Conservation (phyloP, 257 asterid genomes). For the Buddleja alternifolia region DNA sequence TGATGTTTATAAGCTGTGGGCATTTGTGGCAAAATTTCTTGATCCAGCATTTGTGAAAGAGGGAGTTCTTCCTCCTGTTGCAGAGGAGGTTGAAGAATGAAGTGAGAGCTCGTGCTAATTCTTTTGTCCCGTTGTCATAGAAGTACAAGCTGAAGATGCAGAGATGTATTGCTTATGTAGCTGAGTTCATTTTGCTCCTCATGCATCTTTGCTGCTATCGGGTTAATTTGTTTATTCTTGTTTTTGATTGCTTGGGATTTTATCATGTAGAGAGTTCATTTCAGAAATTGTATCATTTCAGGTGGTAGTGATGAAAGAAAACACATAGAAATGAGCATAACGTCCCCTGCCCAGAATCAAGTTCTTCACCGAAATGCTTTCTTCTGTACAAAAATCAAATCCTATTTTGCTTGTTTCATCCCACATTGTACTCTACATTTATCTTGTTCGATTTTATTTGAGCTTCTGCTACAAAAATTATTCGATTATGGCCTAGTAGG, state of each 20-base stretch:
- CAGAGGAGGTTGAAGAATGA: slow-evolving; percentile 69
- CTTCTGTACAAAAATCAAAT: slow-evolving; percentile 49
- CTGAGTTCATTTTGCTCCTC: slow-evolving; percentile 45
- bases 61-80: slow-evolving; percentile 72
- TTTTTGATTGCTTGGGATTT: slow-evolving; percentile 55
- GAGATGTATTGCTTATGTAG: slow-evolving; percentile 26
- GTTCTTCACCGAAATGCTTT: slow-evolving; percentile 37
- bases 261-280: slow-evolving; percentile 52
- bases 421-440: slow-evolving; percentile 25
- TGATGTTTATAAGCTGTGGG: slow-evolving; percentile 97
- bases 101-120: slow-evolving; percentile 11
- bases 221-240: slow-evolving; percentile 67
- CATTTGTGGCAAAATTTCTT: slow-evolving; percentile 89
- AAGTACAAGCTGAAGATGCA: slow-evolving; percentile 27
- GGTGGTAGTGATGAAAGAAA: slow-evolving; percentile 52
- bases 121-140: slow-evolving; percentile 19
- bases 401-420: slow-evolving; percentile 42
- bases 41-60: slow-evolving; percentile 79
- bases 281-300: slow-evolving; percentile 53
- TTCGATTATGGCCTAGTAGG: background rate
- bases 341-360: slow-evolving; percentile 33
- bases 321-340: slow-evolving; percentile 39
- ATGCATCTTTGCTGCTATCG: slow-evolving; percentile 45
- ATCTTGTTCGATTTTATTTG: background rate
- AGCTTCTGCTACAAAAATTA: background rate